Percentiles rank a stretch among this genome's conserved stretches.
phyloP scores from a whole-genome alignment of 2,329 filamentous ascomycete genomes.

The Penicillium sp. region DNA sequence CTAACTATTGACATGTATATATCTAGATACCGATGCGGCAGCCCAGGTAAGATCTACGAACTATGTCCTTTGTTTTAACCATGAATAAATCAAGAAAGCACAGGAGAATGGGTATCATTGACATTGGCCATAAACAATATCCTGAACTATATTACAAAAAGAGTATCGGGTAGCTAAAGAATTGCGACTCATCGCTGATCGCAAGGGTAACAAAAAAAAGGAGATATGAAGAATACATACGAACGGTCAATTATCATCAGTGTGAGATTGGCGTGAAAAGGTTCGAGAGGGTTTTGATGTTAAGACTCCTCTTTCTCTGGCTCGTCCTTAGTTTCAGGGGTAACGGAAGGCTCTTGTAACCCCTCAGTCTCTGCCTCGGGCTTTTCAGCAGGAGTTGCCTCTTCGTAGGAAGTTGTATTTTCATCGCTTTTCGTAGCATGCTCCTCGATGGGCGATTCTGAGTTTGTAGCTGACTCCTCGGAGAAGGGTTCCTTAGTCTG shows the following conservation, averaged over 20 bases:
- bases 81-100: not conserved
- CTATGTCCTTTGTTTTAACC: not conserved
- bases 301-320: slow-evolving; percentile 12
- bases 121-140: slow-evolving; percentile 25
- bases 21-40: no score
- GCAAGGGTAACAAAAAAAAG: not conserved
- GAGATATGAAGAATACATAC: not conserved
- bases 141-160: slow-evolving; percentile 26
- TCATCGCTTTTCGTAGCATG: slow-evolving; percentile 6
- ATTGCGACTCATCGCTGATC: not conserved
- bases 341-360: not conserved
- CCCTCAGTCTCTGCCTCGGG: slow-evolving; percentile 3
- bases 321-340: slow-evolving; percentile 9
- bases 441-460: slow-evolving; percentile 6
- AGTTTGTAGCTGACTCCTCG: slow-evolving; percentile 2
- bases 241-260: slow-evolving; percentile 5
- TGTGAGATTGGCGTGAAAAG: slow-evolving; percentile 9
- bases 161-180: slow-evolving; percentile 3
- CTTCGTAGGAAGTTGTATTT: slow-evolving; percentile 3
- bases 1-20: no score
- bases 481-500: not conserved
- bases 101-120: slow-evolving; percentile 27
- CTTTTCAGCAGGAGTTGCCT: slow-evolving; percentile 12
- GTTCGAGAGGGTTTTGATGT: not conserved
- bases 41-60: not conserved